A percentile compares a stretch with the other conserved stretches of the same genome.
phyloP scores from a whole-genome alignment of 108 stramenopile genomes.

The Asterionellopsis glacialis region DNA sequence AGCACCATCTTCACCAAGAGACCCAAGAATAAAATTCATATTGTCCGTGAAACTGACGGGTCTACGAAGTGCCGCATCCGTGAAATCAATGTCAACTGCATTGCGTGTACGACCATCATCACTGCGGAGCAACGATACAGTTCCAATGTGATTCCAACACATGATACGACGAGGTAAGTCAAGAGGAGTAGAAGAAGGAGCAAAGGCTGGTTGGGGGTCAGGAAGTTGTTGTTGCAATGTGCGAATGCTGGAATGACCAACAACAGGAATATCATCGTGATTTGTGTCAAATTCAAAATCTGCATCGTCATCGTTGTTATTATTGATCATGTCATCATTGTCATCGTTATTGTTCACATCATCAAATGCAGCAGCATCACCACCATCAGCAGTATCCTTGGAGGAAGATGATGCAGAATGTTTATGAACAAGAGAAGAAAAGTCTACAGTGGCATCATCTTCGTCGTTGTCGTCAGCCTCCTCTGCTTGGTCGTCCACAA shows the following conservation, averaged over 20 bases:
- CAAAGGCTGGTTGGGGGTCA: slow-evolving; percentile 70
- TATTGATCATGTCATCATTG: slow-evolving; percentile 4
- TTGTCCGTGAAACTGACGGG: slow-evolving; percentile 73
- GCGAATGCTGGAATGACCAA: neutral
- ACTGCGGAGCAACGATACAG: slow-evolving; percentile 48
- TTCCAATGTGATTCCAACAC: slow-evolving; percentile 84
- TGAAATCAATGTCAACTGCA: slow-evolving; percentile 65
- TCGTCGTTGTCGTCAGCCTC: slow-evolving; percentile 30
- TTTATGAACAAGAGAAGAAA: no score
- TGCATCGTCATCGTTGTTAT: slow-evolving; percentile 20
- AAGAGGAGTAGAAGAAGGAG: slow-evolving; percentile 69
- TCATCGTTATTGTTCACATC: slow-evolving; percentile 17
- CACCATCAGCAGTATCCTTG: neutral
- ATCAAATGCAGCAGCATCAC: slow-evolving; percentile 5
- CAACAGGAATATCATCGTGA: slow-evolving; percentile 6
- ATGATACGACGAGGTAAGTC: slow-evolving; percentile 65
- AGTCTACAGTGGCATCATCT: neutral
- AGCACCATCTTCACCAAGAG: slow-evolving; percentile 75
- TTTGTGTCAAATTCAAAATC: slow-evolving; percentile 17
- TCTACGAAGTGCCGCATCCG: slow-evolving; percentile 54
- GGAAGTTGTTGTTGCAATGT: slow-evolving; percentile 7
- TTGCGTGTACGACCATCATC: slow-evolving; percentile 35
- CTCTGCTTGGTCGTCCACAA: slow-evolving; percentile 53
- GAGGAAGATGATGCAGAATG: no score
- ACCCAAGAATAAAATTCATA: slow-evolving; percentile 69